phyloP scores from a whole-genome alignment of 1,139 yeast genomes.

The Wickerhamomyces sp. region DNA sequence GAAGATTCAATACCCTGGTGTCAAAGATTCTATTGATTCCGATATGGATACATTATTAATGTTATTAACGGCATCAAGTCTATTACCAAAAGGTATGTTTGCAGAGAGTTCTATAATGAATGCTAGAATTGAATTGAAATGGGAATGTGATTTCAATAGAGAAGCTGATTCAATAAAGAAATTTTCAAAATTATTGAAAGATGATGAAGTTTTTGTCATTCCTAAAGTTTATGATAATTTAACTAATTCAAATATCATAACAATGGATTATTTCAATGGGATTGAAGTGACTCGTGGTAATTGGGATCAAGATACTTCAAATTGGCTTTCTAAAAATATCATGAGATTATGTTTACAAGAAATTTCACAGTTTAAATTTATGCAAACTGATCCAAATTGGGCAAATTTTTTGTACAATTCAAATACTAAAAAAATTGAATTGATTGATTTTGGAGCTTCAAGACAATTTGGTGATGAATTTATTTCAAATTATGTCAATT shows the following conservation, averaged over 20 bases:
- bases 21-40: conserved; percentile 85
- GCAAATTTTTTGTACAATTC: conserved; percentile 88
- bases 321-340: conserved; percentile 80
- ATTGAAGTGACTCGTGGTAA: conserved; percentile 74
- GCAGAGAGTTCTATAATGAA: conserved; percentile 89
- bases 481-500: conserved; percentile 60
- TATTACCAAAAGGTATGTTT: conserved; percentile 88
- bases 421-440: conserved; percentile 61
- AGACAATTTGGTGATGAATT: conserved; percentile 70
- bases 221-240: conserved; percentile 77
- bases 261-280: conserved; percentile 89
- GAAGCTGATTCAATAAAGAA: conserved; percentile 79
- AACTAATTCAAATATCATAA: conserved; percentile 78
- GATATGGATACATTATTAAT: conserved; percentile 82
- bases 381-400: conserved; percentile 99
- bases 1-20: conserved; percentile 98
- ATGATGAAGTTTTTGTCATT: conserved; percentile 71
- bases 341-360: conserved; percentile 86
- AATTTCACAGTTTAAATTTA: conserved; percentile 76
- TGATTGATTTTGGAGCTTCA: conserved; percentile 94
- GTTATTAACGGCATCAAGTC: conserved; percentile 77
- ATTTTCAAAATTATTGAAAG: conserved; percentile 60
- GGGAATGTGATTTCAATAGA: conserved; percentile 96
- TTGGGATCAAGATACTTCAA: conserved; percentile 66
- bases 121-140: conserved; percentile 87